These are phyloP conservation scores for Pelargonium nanum DNA, from an alignment of 345 rosid genomes.

Conservation along the genomic window DNA sequence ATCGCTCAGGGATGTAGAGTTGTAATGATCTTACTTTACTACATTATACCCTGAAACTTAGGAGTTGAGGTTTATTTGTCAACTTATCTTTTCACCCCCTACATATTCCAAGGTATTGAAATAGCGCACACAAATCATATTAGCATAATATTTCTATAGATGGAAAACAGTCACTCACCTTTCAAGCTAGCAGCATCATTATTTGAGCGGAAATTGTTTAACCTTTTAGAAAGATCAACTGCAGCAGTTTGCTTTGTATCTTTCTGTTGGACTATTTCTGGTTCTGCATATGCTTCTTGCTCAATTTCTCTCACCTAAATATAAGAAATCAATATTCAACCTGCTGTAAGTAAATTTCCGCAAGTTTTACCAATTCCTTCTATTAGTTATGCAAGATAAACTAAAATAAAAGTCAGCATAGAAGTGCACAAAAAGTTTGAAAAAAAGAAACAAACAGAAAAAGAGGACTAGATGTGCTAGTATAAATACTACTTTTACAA, in stretches of 20 bases:
- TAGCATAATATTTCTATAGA: not conserved
- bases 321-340: not conserved
- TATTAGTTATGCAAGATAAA: not conserved
- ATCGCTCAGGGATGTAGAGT: too few species aligned
- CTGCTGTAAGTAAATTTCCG: not conserved
- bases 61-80: not conserved
- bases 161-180: conserved; percentile 31
- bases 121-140: not conserved
- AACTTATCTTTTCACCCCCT: not conserved
- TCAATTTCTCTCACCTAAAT: conserved; percentile 77
- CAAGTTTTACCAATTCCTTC: not conserved
- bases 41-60: not conserved
- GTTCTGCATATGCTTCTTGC: conserved; percentile 48
- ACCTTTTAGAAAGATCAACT: conserved; percentile 76
- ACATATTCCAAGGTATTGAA: too few species aligned
- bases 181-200: conserved; percentile 65
- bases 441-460: not conserved
- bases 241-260: conserved; percentile 60
- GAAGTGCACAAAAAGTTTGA: not conserved
- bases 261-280: conserved; percentile 39
- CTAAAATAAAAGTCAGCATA: not conserved
- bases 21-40: not conserved
- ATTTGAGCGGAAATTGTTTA: conserved; percentile 49
- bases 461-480: not conserved
- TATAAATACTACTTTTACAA: not conserved